phyloP scores from a whole-genome alignment of 1,284 basidiomycete species.

The Heterobasidion annosum region DNA sequence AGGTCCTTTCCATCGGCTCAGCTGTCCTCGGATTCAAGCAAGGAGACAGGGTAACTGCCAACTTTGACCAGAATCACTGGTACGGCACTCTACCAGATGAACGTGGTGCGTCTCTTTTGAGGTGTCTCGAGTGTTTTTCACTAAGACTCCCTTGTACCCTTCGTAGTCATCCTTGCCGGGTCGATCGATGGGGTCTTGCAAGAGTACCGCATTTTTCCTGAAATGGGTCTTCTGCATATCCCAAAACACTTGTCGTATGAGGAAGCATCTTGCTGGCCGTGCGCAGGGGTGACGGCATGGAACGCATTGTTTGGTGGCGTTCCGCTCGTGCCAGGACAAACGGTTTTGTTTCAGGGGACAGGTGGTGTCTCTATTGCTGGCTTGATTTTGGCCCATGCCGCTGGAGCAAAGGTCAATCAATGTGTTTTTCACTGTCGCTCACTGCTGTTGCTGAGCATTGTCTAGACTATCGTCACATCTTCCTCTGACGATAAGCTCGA shows the following conservation, averaged over 20 bases:
- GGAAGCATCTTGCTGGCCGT: constrained; percentile 38
- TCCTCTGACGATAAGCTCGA: constrained; percentile 33
- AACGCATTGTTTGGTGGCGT: constrained; percentile 5
- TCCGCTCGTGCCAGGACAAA: constrained; percentile 5
- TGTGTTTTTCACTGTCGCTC: background rate
- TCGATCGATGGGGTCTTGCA: constrained; percentile 16
- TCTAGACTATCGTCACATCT: constrained; percentile 27
- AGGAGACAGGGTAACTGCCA: background rate
- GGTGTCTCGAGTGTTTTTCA: background rate
- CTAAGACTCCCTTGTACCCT: background rate
- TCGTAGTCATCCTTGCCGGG: constrained; percentile 3
- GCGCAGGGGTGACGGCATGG: constrained; percentile 6
- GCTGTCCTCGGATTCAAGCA: background rate
- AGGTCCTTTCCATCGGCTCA: background rate
- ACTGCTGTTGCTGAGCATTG: background rate
- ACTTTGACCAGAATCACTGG: background rate
- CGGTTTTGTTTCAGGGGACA: constrained; percentile 5
- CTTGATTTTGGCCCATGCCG: constrained; percentile 6
- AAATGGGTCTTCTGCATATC: constrained; percentile 17
- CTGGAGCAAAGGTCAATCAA: constrained; percentile 37
- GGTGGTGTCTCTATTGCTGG: constrained; percentile 16
- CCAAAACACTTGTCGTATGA: constrained; percentile 40
- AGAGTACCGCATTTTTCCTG: constrained; percentile 37
- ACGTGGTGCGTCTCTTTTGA: background rate
- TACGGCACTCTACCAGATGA: background rate